phyloP scores from a whole-genome alignment of 164 flowering plant genomes.

The Protea cynaroides region DNA sequence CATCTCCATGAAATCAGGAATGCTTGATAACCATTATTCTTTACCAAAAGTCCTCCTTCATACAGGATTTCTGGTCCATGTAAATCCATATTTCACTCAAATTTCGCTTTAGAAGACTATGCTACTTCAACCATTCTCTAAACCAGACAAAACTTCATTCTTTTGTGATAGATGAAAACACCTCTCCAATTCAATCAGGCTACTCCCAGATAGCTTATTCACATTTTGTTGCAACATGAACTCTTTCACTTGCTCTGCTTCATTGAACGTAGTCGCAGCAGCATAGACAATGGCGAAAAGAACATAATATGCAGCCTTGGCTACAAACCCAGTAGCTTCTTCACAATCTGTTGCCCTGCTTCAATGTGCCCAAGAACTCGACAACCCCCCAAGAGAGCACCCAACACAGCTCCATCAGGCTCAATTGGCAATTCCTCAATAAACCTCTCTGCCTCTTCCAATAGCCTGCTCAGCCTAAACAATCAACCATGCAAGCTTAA shows the following conservation, averaged over 20 bases:
- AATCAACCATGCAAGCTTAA: constrained; percentile 23
- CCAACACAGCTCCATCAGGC: constrained; percentile 22
- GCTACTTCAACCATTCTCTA: background rate
- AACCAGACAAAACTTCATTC: background rate
- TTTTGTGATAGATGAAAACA: background rate
- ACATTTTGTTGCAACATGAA: constrained; percentile 18
- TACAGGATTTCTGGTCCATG: background rate
- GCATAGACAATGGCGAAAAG: constrained; percentile 21
- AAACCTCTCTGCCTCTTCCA: constrained; percentile 23
- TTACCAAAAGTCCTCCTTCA: background rate
- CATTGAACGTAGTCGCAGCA: constrained; percentile 15
- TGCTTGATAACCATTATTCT: background rate
- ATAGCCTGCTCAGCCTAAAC: constrained; percentile 18
- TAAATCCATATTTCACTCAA: background rate
- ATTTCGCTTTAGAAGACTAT: background rate
- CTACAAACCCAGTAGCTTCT: constrained; percentile 11
- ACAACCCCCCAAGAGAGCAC: constrained; percentile 16
- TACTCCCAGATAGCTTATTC: constrained; percentile 17
- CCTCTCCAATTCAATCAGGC: constrained; percentile 14
- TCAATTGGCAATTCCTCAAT: constrained; percentile 16
- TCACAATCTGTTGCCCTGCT: constrained; percentile 18
- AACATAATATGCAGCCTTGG: constrained; percentile 22
- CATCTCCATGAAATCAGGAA: too few species aligned
- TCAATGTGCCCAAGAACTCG: constrained; percentile 17
- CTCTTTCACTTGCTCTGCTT: constrained; percentile 15